Conservation (phyloP, 2,329 filamentous ascomycete species). For the Ophiocordyceps sinensis region DNA sequence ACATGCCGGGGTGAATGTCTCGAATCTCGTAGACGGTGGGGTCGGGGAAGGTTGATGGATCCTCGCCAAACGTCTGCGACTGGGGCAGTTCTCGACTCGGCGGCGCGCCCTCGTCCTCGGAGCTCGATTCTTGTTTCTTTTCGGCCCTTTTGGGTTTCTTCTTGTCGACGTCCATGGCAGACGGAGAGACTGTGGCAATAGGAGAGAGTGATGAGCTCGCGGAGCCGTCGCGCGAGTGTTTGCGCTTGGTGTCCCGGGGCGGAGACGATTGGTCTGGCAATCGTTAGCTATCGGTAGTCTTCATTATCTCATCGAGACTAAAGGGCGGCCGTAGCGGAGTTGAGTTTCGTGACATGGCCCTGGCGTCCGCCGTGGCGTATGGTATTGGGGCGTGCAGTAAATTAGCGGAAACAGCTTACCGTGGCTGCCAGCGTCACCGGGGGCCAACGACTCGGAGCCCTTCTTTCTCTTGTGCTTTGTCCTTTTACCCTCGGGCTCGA, state of each 20-base stretch:
- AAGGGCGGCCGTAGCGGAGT: not conserved
- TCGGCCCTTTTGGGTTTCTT: slow-evolving; percentile 31
- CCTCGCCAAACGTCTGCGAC: slow-evolving; percentile 79
- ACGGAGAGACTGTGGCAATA: slow-evolving; percentile 32
- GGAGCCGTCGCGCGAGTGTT: slow-evolving; percentile 38
- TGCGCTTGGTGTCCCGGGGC: slow-evolving; percentile 36
- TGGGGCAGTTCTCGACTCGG: slow-evolving; percentile 54
- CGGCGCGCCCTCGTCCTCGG: slow-evolving; percentile 44
- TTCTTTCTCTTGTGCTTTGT: slow-evolving; percentile 69
- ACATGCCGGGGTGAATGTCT: slow-evolving; percentile 58
- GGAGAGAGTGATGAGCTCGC: slow-evolving; percentile 47
- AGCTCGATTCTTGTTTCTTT: slow-evolving; percentile 32
- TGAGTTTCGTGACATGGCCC: not conserved
- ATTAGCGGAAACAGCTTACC: slow-evolving; percentile 12
- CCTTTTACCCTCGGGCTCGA: slow-evolving; percentile 38
- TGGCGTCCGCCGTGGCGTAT: not conserved
- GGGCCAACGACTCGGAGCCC: slow-evolving; percentile 43
- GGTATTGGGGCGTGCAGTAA: not conserved
- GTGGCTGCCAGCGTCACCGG: slow-evolving; percentile 31
- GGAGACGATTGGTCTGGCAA: slow-evolving; percentile 38
- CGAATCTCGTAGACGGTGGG: slow-evolving; percentile 91
- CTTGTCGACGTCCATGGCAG: slow-evolving; percentile 44
- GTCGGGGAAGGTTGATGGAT: slow-evolving; percentile 81
- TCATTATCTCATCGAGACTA: not conserved
- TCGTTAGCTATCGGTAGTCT: not conserved